These are phyloP conservation scores for Monosporozyma servazzii DNA, from an alignment of 805 yeast genomes.

Conservation along the genomic window DNA sequence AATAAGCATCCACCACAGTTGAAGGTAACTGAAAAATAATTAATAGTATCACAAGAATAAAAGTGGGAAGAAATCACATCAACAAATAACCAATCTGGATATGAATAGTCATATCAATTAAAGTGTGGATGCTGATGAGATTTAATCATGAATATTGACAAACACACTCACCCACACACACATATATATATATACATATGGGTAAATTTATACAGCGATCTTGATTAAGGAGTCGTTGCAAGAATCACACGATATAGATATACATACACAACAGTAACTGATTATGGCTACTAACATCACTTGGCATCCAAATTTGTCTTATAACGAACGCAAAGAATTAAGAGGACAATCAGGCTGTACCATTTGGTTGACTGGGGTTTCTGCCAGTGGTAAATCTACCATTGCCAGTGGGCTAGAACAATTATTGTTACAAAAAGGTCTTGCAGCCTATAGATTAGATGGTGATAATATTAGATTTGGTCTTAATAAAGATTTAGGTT, in stretches of 20 bases:
- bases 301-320: conserved; percentile 88
- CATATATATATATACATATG: too few species aligned
- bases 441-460: conserved; percentile 79
- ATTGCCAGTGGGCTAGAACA: conserved; percentile 93
- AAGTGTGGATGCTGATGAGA: background rate
- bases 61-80: too few species aligned
- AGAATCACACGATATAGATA: too few species aligned
- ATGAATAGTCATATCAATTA: background rate
- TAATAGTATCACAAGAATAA: too few species aligned
- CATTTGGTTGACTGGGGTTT: conserved; percentile 89
- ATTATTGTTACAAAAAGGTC: conserved; percentile 55
- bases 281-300: conserved; percentile 90
- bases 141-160: too few species aligned
- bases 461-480: conserved; percentile 95
- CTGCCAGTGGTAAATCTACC: conserved; percentile 92
- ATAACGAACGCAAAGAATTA: conserved; percentile 63
- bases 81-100: too few species aligned
- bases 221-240: too few species aligned
- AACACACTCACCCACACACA: too few species aligned
- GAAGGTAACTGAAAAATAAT: too few species aligned
- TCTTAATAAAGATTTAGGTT: conserved; percentile 88
- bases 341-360: conserved; percentile 83
- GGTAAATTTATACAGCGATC: too few species aligned
- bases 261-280: background rate
- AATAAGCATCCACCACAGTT: background rate